Conservation (phyloP, 345 rosid species). For the Populus euphratica region DNA sequence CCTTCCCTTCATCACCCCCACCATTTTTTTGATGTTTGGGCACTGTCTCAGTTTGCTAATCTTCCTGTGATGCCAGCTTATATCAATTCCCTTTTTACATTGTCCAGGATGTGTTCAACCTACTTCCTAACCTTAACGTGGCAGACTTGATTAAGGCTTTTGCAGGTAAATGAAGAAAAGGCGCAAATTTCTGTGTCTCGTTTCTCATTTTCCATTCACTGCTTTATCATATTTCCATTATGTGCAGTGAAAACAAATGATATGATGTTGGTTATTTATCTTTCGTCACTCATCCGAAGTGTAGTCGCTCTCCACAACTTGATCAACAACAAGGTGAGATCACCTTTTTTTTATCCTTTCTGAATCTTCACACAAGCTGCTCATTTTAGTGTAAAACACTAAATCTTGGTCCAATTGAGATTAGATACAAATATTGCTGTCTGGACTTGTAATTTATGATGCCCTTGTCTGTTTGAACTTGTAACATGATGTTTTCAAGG, state of each 20-base stretch:
- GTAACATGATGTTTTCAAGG: neutral
- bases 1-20: neutral
- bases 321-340: slow-evolving; percentile 84
- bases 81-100: neutral
- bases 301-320: slow-evolving; percentile 89
- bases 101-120: slow-evolving; percentile 80
- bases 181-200: neutral
- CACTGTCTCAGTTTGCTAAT: neutral
- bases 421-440: neutral
- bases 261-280: slow-evolving; percentile 83
- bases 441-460: slow-evolving; percentile 1
- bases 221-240: slow-evolving; percentile 1
- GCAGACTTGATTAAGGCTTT: slow-evolving; percentile 71
- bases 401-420: neutral
- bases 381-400: neutral
- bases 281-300: slow-evolving; percentile 75
- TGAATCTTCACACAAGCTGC: neutral
- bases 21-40: neutral
- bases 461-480: neutral
- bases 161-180: slow-evolving; percentile 47
- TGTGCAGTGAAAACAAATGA: slow-evolving; percentile 82
- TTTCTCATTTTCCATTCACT: neutral
- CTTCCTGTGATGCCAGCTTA: neutral
- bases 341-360: neutral
- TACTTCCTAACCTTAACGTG: slow-evolving; percentile 78